These are phyloP conservation scores for Colletotrichum cuscutae DNA, from an alignment of 2,329 filamentous ascomycete species.

Conservation along the genomic window DNA sequence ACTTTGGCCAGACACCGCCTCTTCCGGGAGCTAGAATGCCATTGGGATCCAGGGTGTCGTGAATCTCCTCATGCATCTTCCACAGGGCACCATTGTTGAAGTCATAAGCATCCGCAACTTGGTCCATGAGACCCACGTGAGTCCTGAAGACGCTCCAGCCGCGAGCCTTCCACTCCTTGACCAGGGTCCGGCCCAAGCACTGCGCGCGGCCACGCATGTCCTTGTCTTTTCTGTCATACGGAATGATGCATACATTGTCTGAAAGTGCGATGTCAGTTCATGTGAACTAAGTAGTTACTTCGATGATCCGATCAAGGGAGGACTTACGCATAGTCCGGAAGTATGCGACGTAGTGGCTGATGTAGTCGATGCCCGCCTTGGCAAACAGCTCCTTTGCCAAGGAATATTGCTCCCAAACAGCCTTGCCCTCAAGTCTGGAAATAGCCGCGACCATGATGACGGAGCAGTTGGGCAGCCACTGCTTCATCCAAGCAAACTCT, in stretches of 20 bases:
- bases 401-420: constrained; percentile 25
- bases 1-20: constrained; percentile 48
- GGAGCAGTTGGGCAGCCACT: constrained; percentile 27
- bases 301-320: no score
- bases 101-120: constrained; percentile 56
- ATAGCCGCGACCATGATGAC: constrained; percentile 25
- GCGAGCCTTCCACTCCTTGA: constrained; percentile 51
- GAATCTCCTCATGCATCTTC: constrained; percentile 55
- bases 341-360: constrained; percentile 25
- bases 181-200: constrained; percentile 45
- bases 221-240: constrained; percentile 55
- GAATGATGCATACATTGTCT: constrained; percentile 62
- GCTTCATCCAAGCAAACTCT: constrained; percentile 27
- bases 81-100: constrained; percentile 54
- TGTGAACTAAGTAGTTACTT: no score
- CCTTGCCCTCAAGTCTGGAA: constrained; percentile 11
- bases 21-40: constrained; percentile 48
- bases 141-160: constrained; percentile 60
- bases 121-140: constrained; percentile 57
- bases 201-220: constrained; percentile 47
- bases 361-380: constrained; percentile 27
- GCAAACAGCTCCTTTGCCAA: constrained; percentile 15
- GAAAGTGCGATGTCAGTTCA: no score
- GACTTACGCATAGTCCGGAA: constrained; percentile 29
- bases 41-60: constrained; percentile 55